Evolutionary conservation across 106 monocot genomes (phyloP), one percentile per base, ranked within the genome.

Genomic region (Dioscorea dumetorum): DNA sequence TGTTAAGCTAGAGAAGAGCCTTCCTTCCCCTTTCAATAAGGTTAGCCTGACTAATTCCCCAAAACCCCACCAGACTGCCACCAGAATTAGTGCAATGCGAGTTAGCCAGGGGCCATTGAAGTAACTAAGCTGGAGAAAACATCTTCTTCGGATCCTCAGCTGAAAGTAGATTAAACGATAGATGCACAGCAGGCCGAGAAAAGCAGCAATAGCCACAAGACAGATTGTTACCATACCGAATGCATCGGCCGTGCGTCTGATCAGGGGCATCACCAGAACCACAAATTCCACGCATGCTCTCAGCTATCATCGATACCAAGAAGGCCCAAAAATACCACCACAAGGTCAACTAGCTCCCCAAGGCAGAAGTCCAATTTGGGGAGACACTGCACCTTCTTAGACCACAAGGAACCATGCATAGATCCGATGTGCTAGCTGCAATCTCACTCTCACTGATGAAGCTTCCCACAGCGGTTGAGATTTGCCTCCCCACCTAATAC

Each of bases 101-200:
- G 69, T 78, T 18, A 80, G 53, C 88, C 82, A 80, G 18, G 87
- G 91, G 3, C 87, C 82, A 67, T 84, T 81, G 60, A 88, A 92
- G 67, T 72, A 92, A 20, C 71, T 69, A 22, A 88, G 77, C 49
- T 80, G 79, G 33, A 57, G 66, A 24, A 72, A 67, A 21, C 74
- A 72, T 15, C 72, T 67, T 52, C 69, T 68, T 63, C 50, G 80
- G 58, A 90, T 78, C 51, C 70, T 70, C 14, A 77, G 22, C 21
- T 76, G 80, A 70, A 90, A 90, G 67, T 83, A 76, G 59, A 86
- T 3, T 13, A 76, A 76, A 41, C 57, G 77, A 60, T 63, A 63
- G 33, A 90, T 70, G 81, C 86, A 90, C 15, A 90, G 7, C 2
- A 90, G 60, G 14, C 83, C 78, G n/a, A 83, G 64, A 23, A 80